phyloP scores from a whole-genome alignment of 1,139 yeast species.

The Pichia terricola region DNA sequence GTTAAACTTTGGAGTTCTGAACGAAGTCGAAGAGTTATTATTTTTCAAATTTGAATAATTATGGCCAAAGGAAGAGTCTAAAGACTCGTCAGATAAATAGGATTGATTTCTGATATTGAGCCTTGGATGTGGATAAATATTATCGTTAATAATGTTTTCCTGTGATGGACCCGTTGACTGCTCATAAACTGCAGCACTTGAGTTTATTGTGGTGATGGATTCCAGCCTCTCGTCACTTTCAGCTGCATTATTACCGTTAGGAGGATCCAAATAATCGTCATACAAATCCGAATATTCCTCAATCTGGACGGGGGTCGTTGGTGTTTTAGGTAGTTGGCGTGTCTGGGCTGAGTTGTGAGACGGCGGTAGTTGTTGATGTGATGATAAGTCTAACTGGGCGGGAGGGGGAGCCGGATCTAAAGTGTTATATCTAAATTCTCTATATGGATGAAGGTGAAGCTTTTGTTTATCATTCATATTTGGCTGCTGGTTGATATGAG shows the following conservation, averaged over 20 bases:
- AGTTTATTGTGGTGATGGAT: conserved; percentile 5
- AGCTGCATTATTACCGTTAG: conserved; percentile 4
- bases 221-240: background rate
- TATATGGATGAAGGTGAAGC: too few species aligned
- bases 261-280: conserved; percentile 14
- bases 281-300: conserved; percentile 15
- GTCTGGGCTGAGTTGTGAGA: background rate
- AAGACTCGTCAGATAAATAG: conserved; percentile 6
- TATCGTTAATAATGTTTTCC: background rate
- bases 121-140: background rate
- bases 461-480: too few species aligned
- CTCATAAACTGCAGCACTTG: conserved; percentile 10
- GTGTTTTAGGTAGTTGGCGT: background rate
- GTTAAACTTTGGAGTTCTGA: conserved; percentile 5
- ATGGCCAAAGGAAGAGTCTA: conserved; percentile 8
- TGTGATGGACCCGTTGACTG: conserved; percentile 7
- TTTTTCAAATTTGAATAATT: background rate
- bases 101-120: conserved; percentile 4
- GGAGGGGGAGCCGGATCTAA: background rate
- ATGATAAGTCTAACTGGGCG: background rate
- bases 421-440: background rate
- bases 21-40: background rate
- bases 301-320: conserved; percentile 6
- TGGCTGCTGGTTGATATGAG: too few species aligned
- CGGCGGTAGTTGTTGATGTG: background rate